Percentiles rank a stretch among this genome's conserved stretches.
Conservation (phyloP, 441 rosid species). For the Hura crepitans region DNA sequence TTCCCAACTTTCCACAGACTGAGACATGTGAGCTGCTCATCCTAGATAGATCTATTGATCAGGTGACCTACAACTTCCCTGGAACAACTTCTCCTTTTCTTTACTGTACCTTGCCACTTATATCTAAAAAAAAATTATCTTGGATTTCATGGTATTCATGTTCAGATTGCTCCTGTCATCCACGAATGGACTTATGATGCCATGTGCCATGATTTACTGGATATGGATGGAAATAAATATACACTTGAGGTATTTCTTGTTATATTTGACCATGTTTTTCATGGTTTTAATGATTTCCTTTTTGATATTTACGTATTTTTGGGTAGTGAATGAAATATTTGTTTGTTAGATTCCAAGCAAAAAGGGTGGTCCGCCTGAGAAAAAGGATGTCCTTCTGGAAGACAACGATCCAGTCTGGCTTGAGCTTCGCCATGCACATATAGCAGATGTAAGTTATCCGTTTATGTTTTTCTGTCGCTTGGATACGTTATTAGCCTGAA, state of each 20-base stretch:
- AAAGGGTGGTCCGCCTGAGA: conserved; percentile 64
- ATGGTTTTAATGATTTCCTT: background rate
- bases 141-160: conserved; percentile 23
- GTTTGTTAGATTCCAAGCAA: conserved; percentile 66
- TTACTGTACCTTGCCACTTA: conserved; percentile 4
- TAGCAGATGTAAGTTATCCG: conserved; percentile 76
- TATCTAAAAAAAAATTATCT: conserved; percentile 3
- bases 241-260: conserved; percentile 58
- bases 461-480: conserved; percentile 12
- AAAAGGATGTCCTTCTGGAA: conserved; percentile 83
- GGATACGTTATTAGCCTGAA: conserved; percentile 13
- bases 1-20: conserved; percentile 77
- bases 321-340: conserved; percentile 18
- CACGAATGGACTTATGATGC: conserved; percentile 99
- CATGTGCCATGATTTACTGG: conserved; percentile 91
- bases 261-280: conserved; percentile 2
- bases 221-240: conserved; percentile 90
- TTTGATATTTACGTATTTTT: background rate
- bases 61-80: conserved; percentile 40
- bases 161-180: conserved; percentile 87
- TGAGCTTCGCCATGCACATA: conserved; percentile 96
- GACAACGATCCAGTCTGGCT: conserved; percentile 95
- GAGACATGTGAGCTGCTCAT: conserved; percentile 93
- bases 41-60: conserved; percentile 89
- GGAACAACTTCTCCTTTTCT: conserved; percentile 12